A percentile compares a stretch with the other conserved stretches of the same genome.
Evolutionary conservation across 306 rosid species (phyloP).

Genomic region (Pachyrhizus erosus): DNA sequence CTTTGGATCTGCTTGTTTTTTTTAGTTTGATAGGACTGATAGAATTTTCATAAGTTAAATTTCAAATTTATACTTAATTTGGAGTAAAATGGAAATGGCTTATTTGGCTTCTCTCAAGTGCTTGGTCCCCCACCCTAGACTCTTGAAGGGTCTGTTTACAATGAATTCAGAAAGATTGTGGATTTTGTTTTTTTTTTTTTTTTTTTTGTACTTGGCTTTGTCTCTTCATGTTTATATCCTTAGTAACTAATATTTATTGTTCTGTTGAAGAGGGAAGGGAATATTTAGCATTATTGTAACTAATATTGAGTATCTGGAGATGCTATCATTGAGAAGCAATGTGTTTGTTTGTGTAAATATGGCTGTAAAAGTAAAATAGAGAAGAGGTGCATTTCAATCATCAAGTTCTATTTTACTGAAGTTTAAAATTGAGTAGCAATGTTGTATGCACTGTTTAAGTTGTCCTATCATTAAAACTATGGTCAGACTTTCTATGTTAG

Average conservation of each 20-base stretch:
- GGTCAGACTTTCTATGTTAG: neutral
- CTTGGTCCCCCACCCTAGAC: slow-evolving; percentile 14
- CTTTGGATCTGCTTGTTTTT: neutral
- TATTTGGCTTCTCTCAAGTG: neutral
- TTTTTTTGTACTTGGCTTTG: neutral
- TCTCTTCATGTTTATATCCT: slow-evolving; percentile 4
- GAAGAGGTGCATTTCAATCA: neutral
- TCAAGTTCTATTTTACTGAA: neutral
- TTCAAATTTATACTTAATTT: neutral
- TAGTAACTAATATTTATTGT: neutral
- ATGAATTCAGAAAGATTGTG: neutral
- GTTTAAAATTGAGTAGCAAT: neutral
- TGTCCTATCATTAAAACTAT: neutral
- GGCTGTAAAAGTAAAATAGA: neutral
- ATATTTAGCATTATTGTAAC: neutral
- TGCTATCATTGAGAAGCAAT: neutral
- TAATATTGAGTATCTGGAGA: neutral
- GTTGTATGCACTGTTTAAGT: slow-evolving; percentile 14
- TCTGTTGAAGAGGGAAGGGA: neutral
- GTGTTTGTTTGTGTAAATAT: neutral
- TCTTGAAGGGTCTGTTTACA: slow-evolving; percentile 19
- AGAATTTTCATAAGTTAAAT: neutral
- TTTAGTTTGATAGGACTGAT: neutral
- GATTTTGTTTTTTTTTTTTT: neutral
- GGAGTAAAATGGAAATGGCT: neutral